Conservation (phyloP, 169 alveolate species). For the Prorocentrum cordatum region DNA sequence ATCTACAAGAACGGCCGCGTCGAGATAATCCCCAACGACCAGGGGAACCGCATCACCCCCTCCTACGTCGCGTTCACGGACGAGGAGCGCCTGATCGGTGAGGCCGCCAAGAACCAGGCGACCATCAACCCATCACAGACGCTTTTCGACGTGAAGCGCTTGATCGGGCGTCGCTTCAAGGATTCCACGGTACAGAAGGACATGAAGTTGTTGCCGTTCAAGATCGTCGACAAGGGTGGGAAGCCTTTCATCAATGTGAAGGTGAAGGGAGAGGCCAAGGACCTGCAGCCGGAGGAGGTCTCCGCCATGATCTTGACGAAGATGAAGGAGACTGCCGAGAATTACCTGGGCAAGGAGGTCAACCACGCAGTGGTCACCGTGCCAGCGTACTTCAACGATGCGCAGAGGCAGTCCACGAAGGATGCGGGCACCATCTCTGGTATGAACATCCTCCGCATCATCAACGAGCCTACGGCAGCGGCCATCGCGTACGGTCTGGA, state of each 20-base stretch:
- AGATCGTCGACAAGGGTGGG: constrained; percentile 76
- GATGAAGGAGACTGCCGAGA: constrained; percentile 96
- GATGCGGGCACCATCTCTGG: constrained; percentile 97
- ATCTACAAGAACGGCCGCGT: constrained; percentile 93
- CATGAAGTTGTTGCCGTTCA: constrained; percentile 90
- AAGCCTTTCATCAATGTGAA: constrained; percentile 85
- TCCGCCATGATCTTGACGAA: constrained; percentile 91
- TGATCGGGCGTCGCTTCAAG: constrained; percentile 90
- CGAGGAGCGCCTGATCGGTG: constrained; percentile 94
- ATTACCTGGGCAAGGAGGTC: constrained; percentile 85
- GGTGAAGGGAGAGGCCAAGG: constrained; percentile 85
- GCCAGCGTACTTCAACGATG: constrained; percentile 95
- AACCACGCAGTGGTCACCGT: constrained; percentile 94
- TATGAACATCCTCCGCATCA: constrained; percentile 89
- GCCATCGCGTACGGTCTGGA: constrained; percentile 98
- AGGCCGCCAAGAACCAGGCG: constrained; percentile 91
- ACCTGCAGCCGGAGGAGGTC: constrained; percentile 91
- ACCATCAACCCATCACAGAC: constrained; percentile 91
- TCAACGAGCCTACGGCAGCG: constrained; percentile 99
- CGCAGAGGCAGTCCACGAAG: constrained; percentile 95
- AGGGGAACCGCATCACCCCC: constrained; percentile 96
- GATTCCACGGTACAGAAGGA: constrained; percentile 89
- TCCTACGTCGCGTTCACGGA: constrained; percentile 95
- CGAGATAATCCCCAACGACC: constrained; percentile 83
- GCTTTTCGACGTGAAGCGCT: constrained; percentile 89